Base-by-base conservation (phyloP, 768 basidiomycete genomes). In the Krasilnikovozyma curviuscula region DNA sequence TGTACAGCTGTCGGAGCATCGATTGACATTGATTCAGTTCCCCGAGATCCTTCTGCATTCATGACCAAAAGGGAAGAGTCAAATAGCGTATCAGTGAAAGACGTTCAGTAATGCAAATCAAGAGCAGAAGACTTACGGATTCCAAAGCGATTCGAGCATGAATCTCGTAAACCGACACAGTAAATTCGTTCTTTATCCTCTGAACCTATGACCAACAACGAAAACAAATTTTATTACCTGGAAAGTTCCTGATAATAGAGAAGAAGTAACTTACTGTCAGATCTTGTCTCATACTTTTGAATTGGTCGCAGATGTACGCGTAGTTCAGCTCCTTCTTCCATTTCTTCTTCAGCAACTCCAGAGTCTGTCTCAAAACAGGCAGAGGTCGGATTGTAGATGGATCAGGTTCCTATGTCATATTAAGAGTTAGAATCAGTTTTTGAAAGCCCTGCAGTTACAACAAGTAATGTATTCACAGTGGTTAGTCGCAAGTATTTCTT, bases 21-120 rank as follows among this genome's bases (percentile, higher is more conserved):
- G 81, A 81, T 65, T 95, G 88, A 66, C 93, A 98, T 65, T 89
- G 83, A 65, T 93, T 97, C 63, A 91, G 97, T 73, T 98, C 93
- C 55, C 93, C 88, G 73, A 98, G 82, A 65, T 98, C 93, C 60
- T 72, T 76, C 91, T 98, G 65, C 13, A 49, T 41, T 25, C 28
- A 25, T 30, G 21, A 21, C 16, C 24, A 23, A 16, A 10, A 34
- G 32, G 12, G 32, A 28, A 24, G 2, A n/a, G 13, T 23, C 39
- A 27, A 40, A 27, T 5, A 6, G n/a, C 16, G 9, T 21, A 27
- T 5, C 39, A 27, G 24, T 38, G 37, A 39, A n/a, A 21, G 7
- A 25, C 46, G 24, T 34, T 43, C 9, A 43, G 14, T n/a, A 29
- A 34, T 24, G 31, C 16, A 25, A 43, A 34, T 21, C 29, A 50